Base-by-base conservation (phyloP, 768 basidiomycete species). In the Amylocystis lapponica region DNA sequence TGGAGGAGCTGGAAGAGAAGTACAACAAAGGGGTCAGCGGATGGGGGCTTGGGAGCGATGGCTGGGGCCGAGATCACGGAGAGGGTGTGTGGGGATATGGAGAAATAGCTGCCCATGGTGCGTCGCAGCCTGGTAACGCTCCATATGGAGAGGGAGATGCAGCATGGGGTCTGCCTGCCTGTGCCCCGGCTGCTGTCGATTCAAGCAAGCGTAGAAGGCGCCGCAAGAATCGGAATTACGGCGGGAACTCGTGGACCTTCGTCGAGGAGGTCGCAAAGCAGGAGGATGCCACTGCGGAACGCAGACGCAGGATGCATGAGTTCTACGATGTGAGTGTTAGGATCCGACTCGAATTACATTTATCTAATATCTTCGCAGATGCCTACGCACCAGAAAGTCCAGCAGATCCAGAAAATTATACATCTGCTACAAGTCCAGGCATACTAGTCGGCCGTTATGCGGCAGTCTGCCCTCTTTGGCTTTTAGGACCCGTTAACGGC, bases 351-450 rank as follows among this genome's bases (percentile, higher is more conserved):
- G n/a, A n/a, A 32, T 21, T 25, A 47, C 8, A 21, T 14, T 16
- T 4, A 41, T 8, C 27, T 11, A 29, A 16, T 29, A 17, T 23
- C 27, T 49, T 22, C 46, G 13, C 44, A 81, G 80, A 71, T 81
- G 69, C 59, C 76, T 2, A 73, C 78, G 3, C 62, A 78, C 21
- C 65, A 76, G 31, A 79, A 81, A 50, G 50, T 81, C 1, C 51
- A 65, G 42, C 70, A 70, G 46, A 81, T 81, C 20, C 55, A 72
- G 37, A 73, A 75, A 48, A 60, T 73, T 6, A 68, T 79, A 46
- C 63, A 60, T 26, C 62, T 60, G 40, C 58, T 79, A 16, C 66
- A 51, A 17, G 33, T 27, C 17, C 26, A 47, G 45, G 37, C 46
- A 56, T 39, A 13, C n/a, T 37, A n/a, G n/a, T n/a, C n/a, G n/a